Evolutionary conservation across 2,329 filamentous ascomycete species (phyloP).

Genomic region (Ophiostoma novo-ulmi): DNA sequence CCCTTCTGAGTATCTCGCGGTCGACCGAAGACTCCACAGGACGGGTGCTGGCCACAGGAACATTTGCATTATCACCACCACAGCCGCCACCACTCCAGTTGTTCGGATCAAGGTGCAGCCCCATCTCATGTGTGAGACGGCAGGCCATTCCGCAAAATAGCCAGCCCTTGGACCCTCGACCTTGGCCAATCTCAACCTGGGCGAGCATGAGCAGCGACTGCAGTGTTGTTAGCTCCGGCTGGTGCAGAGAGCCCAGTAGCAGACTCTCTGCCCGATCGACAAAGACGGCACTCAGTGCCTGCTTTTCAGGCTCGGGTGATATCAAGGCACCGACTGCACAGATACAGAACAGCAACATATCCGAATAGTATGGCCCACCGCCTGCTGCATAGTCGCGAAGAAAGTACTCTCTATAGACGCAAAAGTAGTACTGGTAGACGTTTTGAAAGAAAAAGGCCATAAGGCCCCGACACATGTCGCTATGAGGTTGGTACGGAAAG

Average conservation of each 20-base stretch:
- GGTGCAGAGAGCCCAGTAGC: constrained; percentile 43
- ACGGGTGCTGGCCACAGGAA: neutral
- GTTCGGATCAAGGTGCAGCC: constrained; percentile 47
- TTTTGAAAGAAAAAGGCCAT: constrained; percentile 47
- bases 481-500: constrained; percentile 33
- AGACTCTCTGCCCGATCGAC: constrained; percentile 42
- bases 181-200: constrained; percentile 42
- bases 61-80: too few species aligned
- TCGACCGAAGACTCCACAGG: constrained; percentile 37
- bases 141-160: constrained; percentile 50
- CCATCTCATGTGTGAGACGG: constrained; percentile 48
- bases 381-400: constrained; percentile 46
- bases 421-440: constrained; percentile 47
- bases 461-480: constrained; percentile 41
- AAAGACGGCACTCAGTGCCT: constrained; percentile 41
- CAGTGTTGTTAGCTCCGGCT: constrained; percentile 42
- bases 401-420: constrained; percentile 48
- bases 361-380: constrained; percentile 46
- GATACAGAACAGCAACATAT: constrained; percentile 45
- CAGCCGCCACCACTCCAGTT: constrained; percentile 42
- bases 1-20: constrained; percentile 44
- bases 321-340: constrained; percentile 47
- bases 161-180: constrained; percentile 47
- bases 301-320: constrained; percentile 36
- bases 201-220: constrained; percentile 20